Conservation (phyloP, 2,329 filamentous ascomycete species). For the Pseudogymnoascus sp. region DNA sequence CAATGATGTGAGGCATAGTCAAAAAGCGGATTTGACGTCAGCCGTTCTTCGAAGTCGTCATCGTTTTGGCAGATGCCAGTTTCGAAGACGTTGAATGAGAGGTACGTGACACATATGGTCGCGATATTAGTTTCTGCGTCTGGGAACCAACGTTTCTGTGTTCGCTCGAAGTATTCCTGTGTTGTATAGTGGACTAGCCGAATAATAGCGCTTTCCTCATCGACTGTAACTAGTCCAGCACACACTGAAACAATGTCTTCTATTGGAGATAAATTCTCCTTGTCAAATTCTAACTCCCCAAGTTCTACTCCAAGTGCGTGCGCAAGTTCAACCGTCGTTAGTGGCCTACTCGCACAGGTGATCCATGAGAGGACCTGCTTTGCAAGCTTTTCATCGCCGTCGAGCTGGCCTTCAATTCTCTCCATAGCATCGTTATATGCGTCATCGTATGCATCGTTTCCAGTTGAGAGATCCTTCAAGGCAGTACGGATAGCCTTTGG, state of each 20-base stretch:
- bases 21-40: no score
- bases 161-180: conserved; percentile 36
- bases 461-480: no score
- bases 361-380: no score
- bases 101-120: conserved; percentile 21
- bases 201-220: conserved; percentile 16
- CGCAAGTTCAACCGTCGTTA: conserved; percentile 26
- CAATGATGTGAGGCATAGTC: no score
- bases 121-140: conserved; percentile 12
- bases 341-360: conserved; percentile 14
- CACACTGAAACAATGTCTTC: conserved; percentile 16
- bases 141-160: conserved; percentile 10
- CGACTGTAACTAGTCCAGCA: conserved; percentile 18
- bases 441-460: no score
- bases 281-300: conserved; percentile 17
- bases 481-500: no score
- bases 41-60: no score
- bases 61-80: neutral
- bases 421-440: no score
- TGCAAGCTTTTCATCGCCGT: no score
- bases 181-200: conserved; percentile 24
- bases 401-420: no score
- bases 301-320: conserved; percentile 29
- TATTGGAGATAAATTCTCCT: conserved; percentile 18
- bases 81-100: conserved; percentile 26